Base-by-base conservation (phyloP, 495 filamentous ascomycete species). In the Pseudotulostoma volvatum region DNA sequence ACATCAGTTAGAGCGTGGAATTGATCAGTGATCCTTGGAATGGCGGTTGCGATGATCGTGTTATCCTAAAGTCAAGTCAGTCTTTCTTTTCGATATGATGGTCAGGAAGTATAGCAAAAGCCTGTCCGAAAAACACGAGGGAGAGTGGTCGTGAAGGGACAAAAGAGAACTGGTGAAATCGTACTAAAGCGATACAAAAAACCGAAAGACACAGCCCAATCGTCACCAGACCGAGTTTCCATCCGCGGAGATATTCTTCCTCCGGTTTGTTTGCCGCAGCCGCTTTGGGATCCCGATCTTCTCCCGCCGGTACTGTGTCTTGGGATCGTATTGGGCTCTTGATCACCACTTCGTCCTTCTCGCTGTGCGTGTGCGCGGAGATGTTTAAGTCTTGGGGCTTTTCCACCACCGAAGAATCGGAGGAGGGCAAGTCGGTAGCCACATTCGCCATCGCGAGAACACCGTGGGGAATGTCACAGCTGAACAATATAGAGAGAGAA, bases 1-100 rank as follows among this genome's bases (percentile, higher is more conserved):
- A 92, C 77, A 48, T 88, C 83, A 14, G 67, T 60, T 1, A 90
- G 57, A 9, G 78, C 73, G 19, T 81, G 64, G 56, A 90, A 92
- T 33, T 81, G 56, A 51, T 84, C 77, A 0, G 83, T 87, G 41
- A 92, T 90, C 36, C 73, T 74, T 7, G 84, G 84, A 38, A 88
- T 87, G 13, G 84, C 84, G 0, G 83, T 88, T 9, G 80, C 77
- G 37, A 92, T 82, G 45, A 90, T 88, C 4, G 83, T 82, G 44
- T 80, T 78, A 51, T 80, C 76, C 64, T 69, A 28, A 5, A 28
- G 23, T 28, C 35, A 11, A 3, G 9, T 13, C n/a, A 19, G n/a
- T 33, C 41, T 40, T 38, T 35, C 36, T 14, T 1, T 28, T 5
- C 23, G 11, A 28, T 5, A 28, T 5, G n/a, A 38, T 51, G 23